Conservation (phyloP, 169 alveolate species). For the Cyclospora cayetanensis region DNA sequence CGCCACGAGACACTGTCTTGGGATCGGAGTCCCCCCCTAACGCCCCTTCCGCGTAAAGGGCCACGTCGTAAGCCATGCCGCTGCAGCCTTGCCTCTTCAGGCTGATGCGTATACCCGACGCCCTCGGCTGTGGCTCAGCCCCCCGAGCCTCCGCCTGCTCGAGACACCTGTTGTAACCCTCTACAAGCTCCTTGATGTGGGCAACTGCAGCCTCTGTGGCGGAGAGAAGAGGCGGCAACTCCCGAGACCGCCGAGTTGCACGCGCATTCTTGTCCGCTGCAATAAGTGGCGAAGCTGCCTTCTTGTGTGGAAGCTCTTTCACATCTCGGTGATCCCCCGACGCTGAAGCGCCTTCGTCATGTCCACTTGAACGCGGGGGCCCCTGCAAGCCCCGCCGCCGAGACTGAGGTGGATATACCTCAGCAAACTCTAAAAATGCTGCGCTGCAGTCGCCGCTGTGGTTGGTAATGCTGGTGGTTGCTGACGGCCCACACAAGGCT, state of each 20-base stretch:
- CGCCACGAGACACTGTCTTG: background rate
- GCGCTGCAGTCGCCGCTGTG: slow-evolving; percentile 20
- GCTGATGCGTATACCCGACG: slow-evolving; percentile 68
- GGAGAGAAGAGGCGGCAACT: slow-evolving; percentile 53
- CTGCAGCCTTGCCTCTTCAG: slow-evolving; percentile 72
- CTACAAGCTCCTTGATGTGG: slow-evolving; percentile 30
- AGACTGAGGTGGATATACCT: slow-evolving; percentile 8
- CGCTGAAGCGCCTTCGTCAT: background rate
- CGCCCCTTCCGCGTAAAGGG: background rate
- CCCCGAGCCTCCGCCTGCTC: slow-evolving; percentile 3
- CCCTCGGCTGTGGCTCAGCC: background rate
- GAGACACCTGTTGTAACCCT: slow-evolving; percentile 37
- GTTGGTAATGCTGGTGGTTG: background rate
- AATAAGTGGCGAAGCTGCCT: background rate
- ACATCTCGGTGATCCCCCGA: background rate
- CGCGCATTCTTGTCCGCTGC: background rate
- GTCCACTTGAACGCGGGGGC: background rate
- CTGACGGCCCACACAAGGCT: no score
- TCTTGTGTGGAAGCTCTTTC: background rate
- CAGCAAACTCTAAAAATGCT: background rate
- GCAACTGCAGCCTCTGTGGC: slow-evolving; percentile 63
- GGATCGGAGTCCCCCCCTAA: no score
- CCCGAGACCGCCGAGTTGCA: background rate
- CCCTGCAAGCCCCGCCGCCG: background rate
- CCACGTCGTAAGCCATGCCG: slow-evolving; percentile 72